phyloP scores from a whole-genome alignment of 2,329 filamentous ascomycete genomes.

The Aspergillus pseudoglaucus region DNA sequence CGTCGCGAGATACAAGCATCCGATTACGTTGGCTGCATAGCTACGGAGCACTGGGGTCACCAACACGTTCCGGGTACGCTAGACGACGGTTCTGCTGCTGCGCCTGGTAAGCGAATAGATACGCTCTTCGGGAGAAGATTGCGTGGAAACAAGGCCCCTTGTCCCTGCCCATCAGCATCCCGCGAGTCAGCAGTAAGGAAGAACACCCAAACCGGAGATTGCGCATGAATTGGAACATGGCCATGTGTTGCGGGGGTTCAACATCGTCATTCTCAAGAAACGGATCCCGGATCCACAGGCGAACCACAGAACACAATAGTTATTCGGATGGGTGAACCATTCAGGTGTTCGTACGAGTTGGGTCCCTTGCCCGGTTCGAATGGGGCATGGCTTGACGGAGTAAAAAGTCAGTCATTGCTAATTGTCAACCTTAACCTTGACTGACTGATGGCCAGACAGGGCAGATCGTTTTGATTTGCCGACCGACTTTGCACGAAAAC shows the following conservation, averaged over 20 bases:
- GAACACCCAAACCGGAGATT: not conserved
- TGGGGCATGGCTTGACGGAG: not conserved
- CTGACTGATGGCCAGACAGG: not conserved
- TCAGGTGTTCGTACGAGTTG: not conserved
- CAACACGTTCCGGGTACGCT: too few relatives aligned
- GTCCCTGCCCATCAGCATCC: not conserved
- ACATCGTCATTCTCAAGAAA: not conserved
- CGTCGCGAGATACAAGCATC: too few relatives aligned
- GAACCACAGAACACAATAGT: not conserved
- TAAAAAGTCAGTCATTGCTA: not conserved
- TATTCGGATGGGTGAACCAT: not conserved
- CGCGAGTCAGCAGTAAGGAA: not conserved
- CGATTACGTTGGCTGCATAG: too few relatives aligned
- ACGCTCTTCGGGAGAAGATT: not conserved
- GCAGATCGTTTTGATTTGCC: not conserved
- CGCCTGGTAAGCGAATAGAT: too few relatives aligned
- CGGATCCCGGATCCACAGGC: not conserved
- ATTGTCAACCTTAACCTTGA: constrained; percentile 1
- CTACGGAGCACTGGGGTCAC: too few relatives aligned
- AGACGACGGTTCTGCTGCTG: too few relatives aligned
- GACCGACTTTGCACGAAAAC: not conserved
- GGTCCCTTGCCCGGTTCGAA: not conserved
- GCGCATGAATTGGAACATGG: not conserved
- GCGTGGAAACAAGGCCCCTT: not conserved
- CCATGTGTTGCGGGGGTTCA: not conserved